Base-by-base conservation (phyloP, 1,284 basidiomycete species). In the Tilletia caries region DNA sequence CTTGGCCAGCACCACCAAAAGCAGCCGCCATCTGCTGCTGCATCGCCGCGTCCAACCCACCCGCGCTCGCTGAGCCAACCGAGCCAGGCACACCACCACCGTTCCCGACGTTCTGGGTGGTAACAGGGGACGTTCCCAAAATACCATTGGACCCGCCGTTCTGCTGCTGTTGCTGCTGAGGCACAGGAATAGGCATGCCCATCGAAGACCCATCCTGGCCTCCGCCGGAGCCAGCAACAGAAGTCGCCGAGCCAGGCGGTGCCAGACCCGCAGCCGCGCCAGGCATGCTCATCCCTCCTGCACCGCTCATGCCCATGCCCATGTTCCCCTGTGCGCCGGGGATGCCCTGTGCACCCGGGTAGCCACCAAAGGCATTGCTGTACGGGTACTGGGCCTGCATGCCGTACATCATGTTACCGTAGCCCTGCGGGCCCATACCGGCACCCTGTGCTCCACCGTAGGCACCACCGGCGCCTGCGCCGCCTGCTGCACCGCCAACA, bases 321-420 rank as follows among this genome's bases (percentile, higher is more conserved):
- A 27, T 27, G 8, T 8, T 27, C 8, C 48, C 48, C 54, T 58
- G 54, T 20, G 54, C 29, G 29, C 54, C 54, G 10, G 58, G 58
- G 29, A 62, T 62, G 48, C 48, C 48, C 32, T 34, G 29, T 33
- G 13, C 58, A 29, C 18, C 58, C 13, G 58, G 58, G 58, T 62
- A 62, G 58, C 58, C 52, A n/a, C 58, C 37, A 34, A 33, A 62
- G 32, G 32, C 58, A 29, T 23, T 62, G 27, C 58, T 29, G 58
- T 62, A 62, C 2, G 58, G 58, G 58, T 62, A 62, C 29, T 62
- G 58, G 12, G 58, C 52, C 29, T 54, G 52, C 52, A 54, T 54
- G 52, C 52, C 58, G 58, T 62, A 62, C 58, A 62, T 62, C 58
- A 62, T 62, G 33, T 62, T 62, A 6, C 58, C 58, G 18, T 62